Percentiles rank a stretch among this genome's conserved stretches.
Evolutionary conservation across 257 asterid genomes (phyloP).

Genomic region (Lithospermum erythrorhizon): DNA sequence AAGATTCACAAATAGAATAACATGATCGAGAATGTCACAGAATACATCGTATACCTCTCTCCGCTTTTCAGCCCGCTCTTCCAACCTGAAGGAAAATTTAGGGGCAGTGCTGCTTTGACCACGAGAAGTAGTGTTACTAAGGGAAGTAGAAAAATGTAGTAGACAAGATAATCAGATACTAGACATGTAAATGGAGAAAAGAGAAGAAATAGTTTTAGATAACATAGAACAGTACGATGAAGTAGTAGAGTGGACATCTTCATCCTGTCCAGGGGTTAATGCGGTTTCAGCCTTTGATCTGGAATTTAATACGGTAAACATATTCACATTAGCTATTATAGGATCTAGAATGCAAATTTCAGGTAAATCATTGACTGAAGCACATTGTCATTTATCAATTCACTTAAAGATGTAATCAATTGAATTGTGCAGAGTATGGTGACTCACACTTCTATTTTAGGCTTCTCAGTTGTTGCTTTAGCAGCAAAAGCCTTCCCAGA

Average conservation of each 20-base stretch:
- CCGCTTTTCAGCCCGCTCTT: slow-evolving; percentile 74
- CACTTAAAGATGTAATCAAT: neutral
- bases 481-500: slow-evolving; percentile 29
- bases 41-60: slow-evolving; percentile 41
- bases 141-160: slow-evolving; percentile 10
- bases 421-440: neutral
- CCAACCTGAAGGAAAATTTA: slow-evolving; percentile 59
- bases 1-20: neutral
- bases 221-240: slow-evolving; percentile 44
- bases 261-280: slow-evolving; percentile 33
- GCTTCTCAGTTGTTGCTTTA: slow-evolving; percentile 21
- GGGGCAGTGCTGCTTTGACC: slow-evolving; percentile 34
- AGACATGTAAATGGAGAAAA: neutral
- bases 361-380: neutral
- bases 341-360: neutral
- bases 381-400: neutral
- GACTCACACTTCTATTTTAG: slow-evolving; percentile 40
- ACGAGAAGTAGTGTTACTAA: slow-evolving; percentile 40
- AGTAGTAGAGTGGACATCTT: slow-evolving; percentile 63
- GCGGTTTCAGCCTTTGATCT: slow-evolving; percentile 30
- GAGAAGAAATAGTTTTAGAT: neutral
- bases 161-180: slow-evolving; percentile 3
- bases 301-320: slow-evolving; percentile 2
- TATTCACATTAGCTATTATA: neutral
- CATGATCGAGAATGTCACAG: neutral